Percentiles rank a stretch among this genome's conserved stretches.
phyloP scores from a whole-genome alignment of 495 filamentous ascomycete species.

The Aspergillus funiculosus region DNA sequence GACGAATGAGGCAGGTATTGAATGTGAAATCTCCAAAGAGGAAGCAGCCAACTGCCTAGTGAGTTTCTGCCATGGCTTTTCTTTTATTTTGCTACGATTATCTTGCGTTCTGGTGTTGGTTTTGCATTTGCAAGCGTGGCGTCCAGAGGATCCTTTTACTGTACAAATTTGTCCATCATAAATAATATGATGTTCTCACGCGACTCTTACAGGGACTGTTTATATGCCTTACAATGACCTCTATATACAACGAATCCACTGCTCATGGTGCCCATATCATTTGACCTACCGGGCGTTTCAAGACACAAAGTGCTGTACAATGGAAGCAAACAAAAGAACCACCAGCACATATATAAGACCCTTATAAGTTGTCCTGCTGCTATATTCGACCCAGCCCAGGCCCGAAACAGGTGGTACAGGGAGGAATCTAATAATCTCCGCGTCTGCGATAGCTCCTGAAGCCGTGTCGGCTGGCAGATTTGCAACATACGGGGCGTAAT shows the following conservation, averaged over 20 bases:
- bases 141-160: constrained; percentile 6
- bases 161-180: no score
- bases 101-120: background rate
- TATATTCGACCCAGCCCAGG: constrained; percentile 8
- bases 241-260: no score
- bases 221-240: no score
- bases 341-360: background rate
- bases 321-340: background rate
- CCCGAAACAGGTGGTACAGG: constrained; percentile 5
- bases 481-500: constrained; percentile 11
- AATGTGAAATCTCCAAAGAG: constrained; percentile 38
- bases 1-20: constrained; percentile 43
- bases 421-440: constrained; percentile 1
- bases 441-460: constrained; percentile 16
- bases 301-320: background rate
- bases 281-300: background rate
- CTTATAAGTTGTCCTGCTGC: background rate
- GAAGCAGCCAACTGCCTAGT: constrained; percentile 19
- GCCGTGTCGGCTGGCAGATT: constrained; percentile 18
- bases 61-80: constrained; percentile 9
- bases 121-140: constrained; percentile 16
- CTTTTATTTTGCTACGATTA: constrained; percentile 11
- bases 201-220: no score
- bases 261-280: no score
- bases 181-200: no score